Base-by-base conservation (phyloP, 2,329 filamentous ascomycete species). In the Oidium heveae region DNA sequence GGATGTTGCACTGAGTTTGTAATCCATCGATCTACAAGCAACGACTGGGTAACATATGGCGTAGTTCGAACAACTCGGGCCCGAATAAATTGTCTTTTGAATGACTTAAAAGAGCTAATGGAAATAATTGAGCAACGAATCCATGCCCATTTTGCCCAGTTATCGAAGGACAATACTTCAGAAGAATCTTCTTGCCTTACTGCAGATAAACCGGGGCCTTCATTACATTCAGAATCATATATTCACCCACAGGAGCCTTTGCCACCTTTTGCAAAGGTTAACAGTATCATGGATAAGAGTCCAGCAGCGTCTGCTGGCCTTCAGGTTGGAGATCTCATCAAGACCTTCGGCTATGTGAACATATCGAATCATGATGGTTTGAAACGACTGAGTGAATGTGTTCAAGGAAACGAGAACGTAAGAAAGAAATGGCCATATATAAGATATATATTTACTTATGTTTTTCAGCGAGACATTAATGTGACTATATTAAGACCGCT, bases 101-200 rank as follows among this genome's bases (percentile, higher is more conserved):
- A 95, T 65, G 91, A 98, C 68, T 89, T 94, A 70, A 95, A 93
- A 66, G 79, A 80, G 41, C 70, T 95, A 46, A 95, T 96, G 87
- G 69, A 70, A 56, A 72, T 75, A 56, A 82, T 96, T 61, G 91
- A 96, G 67, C 81, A 81, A 63, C 80, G 80, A 50, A 74, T 98
- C n/a, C 86, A 96, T 65, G 80, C 84, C 60, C 84, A 91, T 65
- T 94, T 96, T 66, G 87, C 86, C n/a, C 73, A 75, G 58, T 72
- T 77, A 57, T 69, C 71, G 28, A 69, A 74, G 54, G 67, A 70
- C 51, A 64, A 58, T 61, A 44, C 59, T 58, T 58, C 56, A 58
- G 61, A 61, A 39, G 58, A 59, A 36, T 56, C 65, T 39, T 22
- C 16, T 6, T 20, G 16, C 20, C 15, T 50, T 12, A 39, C 8